Base-by-base conservation (phyloP, 805 yeast genomes). In the Metschnikowia lachancei region DNA sequence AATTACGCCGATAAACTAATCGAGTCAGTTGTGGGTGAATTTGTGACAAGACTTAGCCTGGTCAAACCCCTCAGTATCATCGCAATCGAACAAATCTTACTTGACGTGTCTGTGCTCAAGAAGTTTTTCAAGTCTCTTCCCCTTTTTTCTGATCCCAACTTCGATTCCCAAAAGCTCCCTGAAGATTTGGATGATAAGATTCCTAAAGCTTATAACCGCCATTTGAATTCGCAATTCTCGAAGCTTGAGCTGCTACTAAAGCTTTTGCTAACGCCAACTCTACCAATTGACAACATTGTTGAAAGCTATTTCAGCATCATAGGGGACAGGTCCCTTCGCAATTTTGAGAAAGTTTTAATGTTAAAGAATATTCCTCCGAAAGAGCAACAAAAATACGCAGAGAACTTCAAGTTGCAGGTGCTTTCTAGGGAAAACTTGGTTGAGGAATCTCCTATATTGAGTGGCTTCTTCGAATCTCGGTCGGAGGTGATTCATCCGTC, bases 1-100 rank as follows among this genome's bases (percentile, higher is more conserved):
- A 83, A 83, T 58, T 77, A 87, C 39, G 77, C 89, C 60, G 96
- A 89, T 57, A 82, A 85, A 47, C 66, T 87, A 14, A 80, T 88
- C 19, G 97, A 91, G 46, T 58, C 75, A 31, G 65, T 86, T 1
- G 69, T 82, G 7, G 68, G 67, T 31, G 77, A 82, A 14, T 81
- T 85, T 55, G 59, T 83, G 42, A 68, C 75, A 24, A 80, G 77
- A 46, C 76, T 90, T 43, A 70, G 80, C 7, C 74, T 75, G 43
- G 69, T 87, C 30, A 82, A 80, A 45, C 96, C 96, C 0, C 65
- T 72, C n/a, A 76, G 75, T 57, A 85, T 92, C 3, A 44, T 48
- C 18, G 53, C 50, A n/a, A 48, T 59, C 39, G 96, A 91, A 62
- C 97, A 92, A 62, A 72, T 92, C 58, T 67, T 84, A 33, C 67